A percentile compares a stretch with the other conserved stretches of the same genome.
Conservation (phyloP, 768 basidiomycete species). For the Coprinopsis cinerea region DNA sequence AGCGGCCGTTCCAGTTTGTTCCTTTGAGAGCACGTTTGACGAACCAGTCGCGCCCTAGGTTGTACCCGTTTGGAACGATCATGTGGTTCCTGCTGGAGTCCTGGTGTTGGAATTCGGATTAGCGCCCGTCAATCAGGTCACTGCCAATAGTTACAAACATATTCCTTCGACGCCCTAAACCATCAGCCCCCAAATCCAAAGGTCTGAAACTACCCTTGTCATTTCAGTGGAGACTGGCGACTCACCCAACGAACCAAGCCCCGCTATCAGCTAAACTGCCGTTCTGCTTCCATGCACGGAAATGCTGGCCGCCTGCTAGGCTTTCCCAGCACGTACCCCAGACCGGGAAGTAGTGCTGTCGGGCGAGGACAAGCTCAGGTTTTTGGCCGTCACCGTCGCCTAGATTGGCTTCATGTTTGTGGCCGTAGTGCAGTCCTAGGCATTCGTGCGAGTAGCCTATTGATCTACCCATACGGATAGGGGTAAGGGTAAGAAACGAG, state of each 20-base stretch:
- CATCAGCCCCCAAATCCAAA: not conserved
- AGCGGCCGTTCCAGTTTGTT: conserved; percentile 53
- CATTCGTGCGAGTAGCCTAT: conserved; percentile 83
- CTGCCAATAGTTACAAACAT: conserved; percentile 26
- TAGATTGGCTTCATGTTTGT: conserved; percentile 72
- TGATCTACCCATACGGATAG: conserved; percentile 37
- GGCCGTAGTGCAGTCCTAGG: conserved; percentile 70
- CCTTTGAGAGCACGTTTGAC: conserved; percentile 61
- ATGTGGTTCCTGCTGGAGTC: conserved; percentile 62
- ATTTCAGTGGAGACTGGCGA: conserved; percentile 14
- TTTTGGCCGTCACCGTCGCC: conserved; percentile 77
- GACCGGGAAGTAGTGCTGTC: conserved; percentile 72
- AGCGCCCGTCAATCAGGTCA: not conserved
- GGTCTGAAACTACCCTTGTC: not conserved
- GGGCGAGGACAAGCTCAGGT: conserved; percentile 62
- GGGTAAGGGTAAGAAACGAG: not conserved
- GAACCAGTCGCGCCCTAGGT: conserved; percentile 69
- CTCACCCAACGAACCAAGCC: conserved; percentile 83
- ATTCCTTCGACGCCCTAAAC: conserved; percentile 67
- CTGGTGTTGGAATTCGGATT: conserved; percentile 16
- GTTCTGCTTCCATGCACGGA: conserved; percentile 86
- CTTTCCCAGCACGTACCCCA: conserved; percentile 91
- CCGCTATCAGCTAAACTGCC: conserved; percentile 64
- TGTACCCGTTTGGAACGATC: conserved; percentile 77
- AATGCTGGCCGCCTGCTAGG: conserved; percentile 81